phyloP scores from a whole-genome alignment of 106 monocot genomes.

The Platanthera zijinensis region DNA sequence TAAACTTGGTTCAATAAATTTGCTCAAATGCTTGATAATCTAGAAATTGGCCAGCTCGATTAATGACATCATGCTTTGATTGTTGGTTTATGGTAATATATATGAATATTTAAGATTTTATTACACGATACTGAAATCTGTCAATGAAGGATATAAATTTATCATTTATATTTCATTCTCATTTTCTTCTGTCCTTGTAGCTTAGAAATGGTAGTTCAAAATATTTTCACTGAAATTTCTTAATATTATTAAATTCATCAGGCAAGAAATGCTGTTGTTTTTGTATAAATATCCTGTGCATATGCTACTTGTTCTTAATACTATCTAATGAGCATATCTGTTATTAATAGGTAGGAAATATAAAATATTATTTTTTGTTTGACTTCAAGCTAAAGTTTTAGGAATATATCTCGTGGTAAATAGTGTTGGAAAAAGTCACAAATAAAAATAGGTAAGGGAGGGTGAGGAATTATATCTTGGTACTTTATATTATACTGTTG shows the following conservation, averaged over 20 bases:
- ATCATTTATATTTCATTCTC: neutral
- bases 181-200: neutral
- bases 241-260: neutral
- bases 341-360: neutral
- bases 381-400: neutral
- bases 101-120: neutral
- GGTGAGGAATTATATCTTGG: neutral
- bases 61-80: neutral
- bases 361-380: neutral
- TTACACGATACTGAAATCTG: neutral
- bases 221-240: neutral
- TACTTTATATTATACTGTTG: neutral
- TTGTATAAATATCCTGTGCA: neutral
- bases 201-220: neutral
- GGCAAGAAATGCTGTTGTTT: neutral
- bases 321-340: neutral
- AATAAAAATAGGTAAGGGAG: neutral
- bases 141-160: neutral
- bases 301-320: neutral
- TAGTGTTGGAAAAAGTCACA: neutral
- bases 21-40: neutral
- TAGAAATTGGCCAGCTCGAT: neutral
- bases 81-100: neutral
- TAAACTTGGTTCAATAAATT: neutral
- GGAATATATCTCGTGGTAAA: neutral